Evolutionary conservation across 108 stramenopile species (phyloP).

Genomic region (Epithemia pelagica): DNA sequence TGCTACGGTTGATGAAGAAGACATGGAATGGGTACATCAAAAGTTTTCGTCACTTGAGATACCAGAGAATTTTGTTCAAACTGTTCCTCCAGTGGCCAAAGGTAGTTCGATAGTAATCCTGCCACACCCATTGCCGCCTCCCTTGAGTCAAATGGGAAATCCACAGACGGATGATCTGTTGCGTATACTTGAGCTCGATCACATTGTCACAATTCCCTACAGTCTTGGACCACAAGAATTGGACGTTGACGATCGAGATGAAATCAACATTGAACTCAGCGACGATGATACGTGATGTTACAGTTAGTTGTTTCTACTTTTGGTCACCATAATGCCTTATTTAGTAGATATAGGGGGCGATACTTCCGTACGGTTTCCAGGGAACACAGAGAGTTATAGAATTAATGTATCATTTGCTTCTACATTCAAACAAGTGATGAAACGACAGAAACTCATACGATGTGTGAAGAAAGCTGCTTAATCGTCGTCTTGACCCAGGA

Average conservation of each 20-base stretch:
- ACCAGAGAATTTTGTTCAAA: constrained; percentile 55
- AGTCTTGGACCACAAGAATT: not conserved
- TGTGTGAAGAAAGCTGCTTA: no score
- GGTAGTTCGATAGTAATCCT: constrained; percentile 1
- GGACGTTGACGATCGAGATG: constrained; percentile 12
- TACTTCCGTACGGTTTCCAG: no score
- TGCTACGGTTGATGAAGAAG: constrained; percentile 23
- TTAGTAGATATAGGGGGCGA: no score
- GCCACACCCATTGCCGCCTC: constrained; percentile 30
- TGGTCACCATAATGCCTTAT: no score
- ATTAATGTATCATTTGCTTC: no score
- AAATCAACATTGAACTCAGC: constrained; percentile 50
- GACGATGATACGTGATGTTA: not conserved
- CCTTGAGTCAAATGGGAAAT: constrained; percentile 68
- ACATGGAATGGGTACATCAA: constrained; percentile 31
- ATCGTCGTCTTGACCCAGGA: constrained; percentile 16
- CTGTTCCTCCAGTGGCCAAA: constrained; percentile 33
- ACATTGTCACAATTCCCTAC: constrained; percentile 70
- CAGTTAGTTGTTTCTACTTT: no score
- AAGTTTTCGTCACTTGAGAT: constrained; percentile 23
- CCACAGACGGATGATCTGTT: constrained; percentile 89
- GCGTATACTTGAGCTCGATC: constrained; percentile 62
- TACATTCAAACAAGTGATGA: no score
- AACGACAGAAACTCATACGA: no score
- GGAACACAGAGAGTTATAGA: no score